Evolutionary conservation across 805 yeast species (phyloP).

Genomic region (Kodamaea kakaduensis): DNA sequence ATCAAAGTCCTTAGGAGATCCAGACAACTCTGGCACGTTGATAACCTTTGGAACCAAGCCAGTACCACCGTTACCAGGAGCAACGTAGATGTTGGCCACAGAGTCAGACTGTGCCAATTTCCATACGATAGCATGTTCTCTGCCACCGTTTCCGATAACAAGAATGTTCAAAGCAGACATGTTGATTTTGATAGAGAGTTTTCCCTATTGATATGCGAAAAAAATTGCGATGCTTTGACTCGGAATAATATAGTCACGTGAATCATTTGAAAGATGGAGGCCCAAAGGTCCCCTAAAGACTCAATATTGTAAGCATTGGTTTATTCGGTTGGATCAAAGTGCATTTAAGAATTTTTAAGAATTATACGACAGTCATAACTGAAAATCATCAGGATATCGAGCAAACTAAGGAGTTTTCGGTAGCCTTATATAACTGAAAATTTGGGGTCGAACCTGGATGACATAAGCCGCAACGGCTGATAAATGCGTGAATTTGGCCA

Average conservation of each 20-base stretch:
- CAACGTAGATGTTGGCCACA: conserved; percentile 75
- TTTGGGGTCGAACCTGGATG: no score
- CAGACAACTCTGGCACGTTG: conserved; percentile 63
- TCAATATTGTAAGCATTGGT: no score
- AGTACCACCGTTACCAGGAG: conserved; percentile 98
- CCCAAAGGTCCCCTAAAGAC: no score
- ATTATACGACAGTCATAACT: no score
- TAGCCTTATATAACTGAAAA: no score
- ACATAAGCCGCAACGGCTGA: no score
- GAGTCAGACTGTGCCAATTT: conserved; percentile 73
- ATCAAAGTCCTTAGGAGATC: conserved; percentile 63
- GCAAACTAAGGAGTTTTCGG: no score
- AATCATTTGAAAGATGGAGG: neutral
- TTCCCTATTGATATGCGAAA: conserved; percentile 3
- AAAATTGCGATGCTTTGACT: conserved; percentile 10
- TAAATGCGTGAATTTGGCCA: no score
- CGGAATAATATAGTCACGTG: conserved; percentile 7
- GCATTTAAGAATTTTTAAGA: no score
- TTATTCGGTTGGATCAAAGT: no score
- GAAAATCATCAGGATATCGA: no score
- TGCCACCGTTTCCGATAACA: conserved; percentile 95
- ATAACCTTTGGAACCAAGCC: conserved; percentile 47
- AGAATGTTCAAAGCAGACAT: conserved; percentile 50
- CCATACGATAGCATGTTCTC: conserved; percentile 98
- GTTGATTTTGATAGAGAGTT: conserved; percentile 1